Evolutionary conservation across 805 yeast genomes (phyloP), one percentile per base, ranked within the genome.

Genomic region (Jamesozyma rosinii): DNA sequence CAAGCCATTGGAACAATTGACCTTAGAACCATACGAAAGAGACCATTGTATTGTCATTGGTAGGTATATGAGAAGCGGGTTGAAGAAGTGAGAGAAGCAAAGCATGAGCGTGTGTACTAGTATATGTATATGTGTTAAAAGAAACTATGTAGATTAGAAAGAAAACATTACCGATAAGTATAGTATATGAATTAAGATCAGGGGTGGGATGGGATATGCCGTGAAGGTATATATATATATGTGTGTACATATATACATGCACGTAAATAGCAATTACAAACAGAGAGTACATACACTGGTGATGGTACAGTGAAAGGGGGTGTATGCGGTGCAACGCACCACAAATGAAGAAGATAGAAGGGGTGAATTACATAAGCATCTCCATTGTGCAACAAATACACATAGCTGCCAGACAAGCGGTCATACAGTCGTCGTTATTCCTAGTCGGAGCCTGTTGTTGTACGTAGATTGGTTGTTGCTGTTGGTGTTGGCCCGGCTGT

Each of bases 1-100:
- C 70, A 92, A 92, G 75, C 98, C 98, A 52, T 74, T 89, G 64
- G 98, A 92, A 74, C 98, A 92, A 77, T 80, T 92, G 70, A 92
- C 98, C 43, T 79, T 92, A 70, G 98, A 90, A 77, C 98, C 98
- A 68, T 92, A 92, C 72, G 98, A 92, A 79, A 87, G 98, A 77
- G 98, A 92, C 67, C 98, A 92, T 75, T 90, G 97, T 83, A 85
- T 92, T 65, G 98, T 92, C 59, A 87, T 92, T 64, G 98, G 97
- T 66, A 80, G 83, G 71, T 92, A 92, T 77, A 75, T 83, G 77
- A 85, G 98, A 81, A 78, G 90, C 64, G 95, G 92, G 49, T 64
- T 69, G 57, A 58, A 58, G 57, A 58, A 58, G 52, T 68, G 65
- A 15, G n/a, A n/a, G n/a, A n/a, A n/a, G n/a, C n/a, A n/a, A n/a